Evolutionary conservation across 192 early-diverging fungal genomes (phyloP).

Genomic region (Cladochytrium replicatum): DNA sequence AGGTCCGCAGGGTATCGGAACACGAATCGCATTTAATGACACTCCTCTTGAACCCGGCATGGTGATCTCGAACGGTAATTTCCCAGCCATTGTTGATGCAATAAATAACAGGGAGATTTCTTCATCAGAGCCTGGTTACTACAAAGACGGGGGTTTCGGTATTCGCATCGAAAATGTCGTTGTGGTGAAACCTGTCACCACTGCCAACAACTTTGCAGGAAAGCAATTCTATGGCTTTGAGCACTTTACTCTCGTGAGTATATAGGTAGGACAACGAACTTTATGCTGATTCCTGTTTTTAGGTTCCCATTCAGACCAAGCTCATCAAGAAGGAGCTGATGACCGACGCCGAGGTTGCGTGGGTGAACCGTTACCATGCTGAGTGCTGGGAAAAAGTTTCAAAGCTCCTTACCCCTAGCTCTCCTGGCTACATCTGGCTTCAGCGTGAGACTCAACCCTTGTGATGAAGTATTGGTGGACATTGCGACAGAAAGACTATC

Average conservation of each 20-base stretch:
- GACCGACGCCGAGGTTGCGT: conserved; percentile 61
- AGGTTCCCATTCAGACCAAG: conserved; percentile 80
- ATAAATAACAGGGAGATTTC: neutral
- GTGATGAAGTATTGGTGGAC: too few relatives aligned
- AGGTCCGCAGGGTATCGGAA: conserved; percentile 86
- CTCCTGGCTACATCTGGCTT: conserved; percentile 69
- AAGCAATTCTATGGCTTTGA: conserved; percentile 82
- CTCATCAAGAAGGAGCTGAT: conserved; percentile 66
- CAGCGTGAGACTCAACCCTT: conserved; percentile 66
- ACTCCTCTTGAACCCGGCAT: conserved; percentile 75
- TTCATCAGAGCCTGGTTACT: conserved; percentile 80
- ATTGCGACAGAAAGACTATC: too few relatives aligned
- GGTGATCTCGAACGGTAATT: conserved; percentile 82
- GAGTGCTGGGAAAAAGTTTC: conserved; percentile 66
- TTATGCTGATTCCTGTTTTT: conserved; percentile 9
- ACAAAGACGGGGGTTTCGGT: conserved; percentile 92
- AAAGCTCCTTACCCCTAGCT: conserved; percentile 59
- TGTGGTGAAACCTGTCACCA: conserved; percentile 61
- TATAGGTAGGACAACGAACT: conserved; percentile 16
- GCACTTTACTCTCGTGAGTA: conserved; percentile 73
- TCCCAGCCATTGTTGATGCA: neutral
- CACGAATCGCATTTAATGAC: conserved; percentile 63
- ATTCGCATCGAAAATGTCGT: conserved; percentile 96
- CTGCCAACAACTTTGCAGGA: conserved; percentile 76
- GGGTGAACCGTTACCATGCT: conserved; percentile 82